Conservation (phyloP, 345 rosid species). For the Eucalyptus sideroxylon region DNA sequence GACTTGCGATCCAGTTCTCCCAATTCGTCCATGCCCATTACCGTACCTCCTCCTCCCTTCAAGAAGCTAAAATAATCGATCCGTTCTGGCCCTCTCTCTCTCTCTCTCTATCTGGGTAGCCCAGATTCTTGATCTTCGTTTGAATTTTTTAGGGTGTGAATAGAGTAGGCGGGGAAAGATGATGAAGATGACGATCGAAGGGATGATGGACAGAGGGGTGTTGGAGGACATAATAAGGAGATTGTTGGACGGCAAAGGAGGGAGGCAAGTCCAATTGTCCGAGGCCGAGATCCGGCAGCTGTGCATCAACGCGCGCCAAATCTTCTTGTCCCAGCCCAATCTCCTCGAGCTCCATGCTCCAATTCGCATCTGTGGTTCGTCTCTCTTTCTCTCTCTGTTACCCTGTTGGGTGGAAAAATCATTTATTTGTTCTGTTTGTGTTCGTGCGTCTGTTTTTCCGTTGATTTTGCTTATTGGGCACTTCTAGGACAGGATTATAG, state of each 20-base stretch:
- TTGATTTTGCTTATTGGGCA: background rate
- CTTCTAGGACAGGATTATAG: background rate
- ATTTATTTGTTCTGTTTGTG: background rate
- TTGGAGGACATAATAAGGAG: conserved; percentile 92
- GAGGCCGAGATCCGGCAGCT: conserved; percentile 98
- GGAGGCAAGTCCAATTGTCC: conserved; percentile 89
- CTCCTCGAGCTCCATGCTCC: conserved; percentile 86
- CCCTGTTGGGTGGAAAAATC: background rate
- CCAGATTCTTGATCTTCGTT: background rate
- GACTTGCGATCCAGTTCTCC: background rate
- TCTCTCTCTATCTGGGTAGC: background rate
- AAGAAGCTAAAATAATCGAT: background rate
- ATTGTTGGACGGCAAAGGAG: conserved; percentile 86
- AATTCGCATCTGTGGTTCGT: conserved; percentile 76
- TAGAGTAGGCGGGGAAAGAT: background rate
- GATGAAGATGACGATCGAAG: conserved; percentile 64
- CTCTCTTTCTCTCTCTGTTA: background rate
- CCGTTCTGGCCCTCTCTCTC: background rate
- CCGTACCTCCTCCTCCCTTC: background rate
- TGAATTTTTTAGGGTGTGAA: background rate
- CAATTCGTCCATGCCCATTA: background rate
- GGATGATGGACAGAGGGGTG: conserved; percentile 68
- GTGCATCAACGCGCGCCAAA: conserved; percentile 92
- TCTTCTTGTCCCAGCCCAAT: conserved; percentile 79
- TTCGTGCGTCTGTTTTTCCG: background rate